Base-by-base conservation (phyloP, 208 protist species). In the Leishmania gerbilli region DNA sequence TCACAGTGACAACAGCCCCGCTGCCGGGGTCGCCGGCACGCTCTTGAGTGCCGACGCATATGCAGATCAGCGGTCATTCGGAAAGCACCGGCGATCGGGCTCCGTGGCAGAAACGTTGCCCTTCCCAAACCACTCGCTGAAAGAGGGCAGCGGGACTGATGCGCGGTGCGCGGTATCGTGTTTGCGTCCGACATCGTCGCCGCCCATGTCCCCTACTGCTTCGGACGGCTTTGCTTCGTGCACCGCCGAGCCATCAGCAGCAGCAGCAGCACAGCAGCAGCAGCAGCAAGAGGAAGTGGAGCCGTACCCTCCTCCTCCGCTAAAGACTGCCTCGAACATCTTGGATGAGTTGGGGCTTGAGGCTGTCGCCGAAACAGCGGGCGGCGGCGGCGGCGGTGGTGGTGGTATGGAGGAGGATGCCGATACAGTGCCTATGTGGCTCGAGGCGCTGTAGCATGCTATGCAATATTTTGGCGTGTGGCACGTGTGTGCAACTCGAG, bases 351-450 rank as follows among this genome's bases (percentile, higher is more conserved):
- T 80, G 21, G 68, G 45, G 9, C 3, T 71, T 17, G 45, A 80
- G 21, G 53, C 58, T 11, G 69, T 45, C 40, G 7, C 58, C 1
- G 69, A 49, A 17, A 45, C 74, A 49, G 40, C 19, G 24, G 74
- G 34, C 47, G 21, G 21, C 4, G 74, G 27, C 34, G 40, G 40
- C 1, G 40, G 40, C 0, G 40, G 5, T 7, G 42, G 42, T n/a
- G 51, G 11, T 42, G 76, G 27, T 34, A 47, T 13, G 19, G 53
- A 27, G 15, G 17, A 45, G 6, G 31, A 65, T 65, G 21, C 24
- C 74, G 81, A 45, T 6, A 47, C 69, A 8, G 9, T 78, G 45
- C 81, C 81, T 17, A 65, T 65, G 65, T 84, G 81, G 76, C 58
- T 84, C 4, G 49, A 78, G 53, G 75, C 78, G 24, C 37, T 71